Conservation (phyloP, 1,284 basidiomycete genomes). For the Psilocybe mexicana region DNA sequence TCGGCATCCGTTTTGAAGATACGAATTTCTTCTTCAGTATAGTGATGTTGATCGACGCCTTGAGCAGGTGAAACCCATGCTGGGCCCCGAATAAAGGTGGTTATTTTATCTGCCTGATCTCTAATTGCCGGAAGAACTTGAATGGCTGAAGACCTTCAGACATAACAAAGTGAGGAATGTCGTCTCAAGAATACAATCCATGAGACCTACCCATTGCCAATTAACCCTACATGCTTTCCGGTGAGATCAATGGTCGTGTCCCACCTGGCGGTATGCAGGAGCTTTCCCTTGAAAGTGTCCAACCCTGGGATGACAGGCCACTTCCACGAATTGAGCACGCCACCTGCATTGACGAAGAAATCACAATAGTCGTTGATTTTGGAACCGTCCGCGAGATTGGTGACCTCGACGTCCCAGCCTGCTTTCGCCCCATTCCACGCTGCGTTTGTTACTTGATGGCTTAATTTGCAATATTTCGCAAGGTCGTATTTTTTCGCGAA, state of each 20-base stretch:
- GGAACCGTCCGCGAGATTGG: constrained; percentile 20
- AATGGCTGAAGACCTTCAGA: constrained; percentile 35
- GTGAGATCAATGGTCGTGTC: constrained; percentile 39
- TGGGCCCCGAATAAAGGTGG: constrained; percentile 31
- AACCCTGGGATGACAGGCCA: constrained; percentile 44
- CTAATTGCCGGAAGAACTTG: constrained; percentile 36
- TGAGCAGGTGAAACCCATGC: constrained; percentile 34
- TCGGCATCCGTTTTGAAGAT: constrained; percentile 25
- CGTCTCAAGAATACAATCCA: not conserved
- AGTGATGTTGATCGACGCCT: constrained; percentile 27
- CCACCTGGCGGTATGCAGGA: constrained; percentile 51
- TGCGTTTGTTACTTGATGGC: constrained; percentile 29
- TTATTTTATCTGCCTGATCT: constrained; percentile 29
- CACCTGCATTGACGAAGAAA: constrained; percentile 33
- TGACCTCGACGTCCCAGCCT: constrained; percentile 31
- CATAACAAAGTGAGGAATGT: not conserved
- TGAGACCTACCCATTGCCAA: constrained; percentile 45
- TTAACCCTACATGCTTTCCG: constrained; percentile 47
- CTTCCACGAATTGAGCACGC: constrained; percentile 35
- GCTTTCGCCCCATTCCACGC: constrained; percentile 31
- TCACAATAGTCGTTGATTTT: constrained; percentile 27
- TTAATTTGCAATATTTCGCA: constrained; percentile 29
- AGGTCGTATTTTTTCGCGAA: constrained; percentile 32
- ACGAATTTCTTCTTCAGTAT: constrained; percentile 26
- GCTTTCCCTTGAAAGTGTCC: constrained; percentile 39